phyloP scores from a whole-genome alignment of 495 filamentous ascomycete genomes.

The Neurospora sp. region DNA sequence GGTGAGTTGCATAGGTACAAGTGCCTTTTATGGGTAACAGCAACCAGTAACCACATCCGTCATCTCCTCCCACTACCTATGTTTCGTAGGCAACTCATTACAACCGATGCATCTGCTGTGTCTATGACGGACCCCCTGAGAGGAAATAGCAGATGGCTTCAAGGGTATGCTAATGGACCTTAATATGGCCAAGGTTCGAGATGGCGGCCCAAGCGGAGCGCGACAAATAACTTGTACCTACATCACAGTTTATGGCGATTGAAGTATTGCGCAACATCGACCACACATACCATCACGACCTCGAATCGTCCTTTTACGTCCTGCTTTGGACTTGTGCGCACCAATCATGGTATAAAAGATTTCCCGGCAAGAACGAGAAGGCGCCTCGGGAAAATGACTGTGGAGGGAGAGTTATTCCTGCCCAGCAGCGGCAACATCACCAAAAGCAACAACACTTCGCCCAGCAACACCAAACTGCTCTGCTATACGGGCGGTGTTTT shows the following conservation, averaged over 20 bases:
- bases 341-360: background rate
- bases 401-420: background rate
- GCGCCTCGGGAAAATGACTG: background rate
- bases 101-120: no score
- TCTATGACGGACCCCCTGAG: no score
- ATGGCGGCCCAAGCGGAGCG: background rate
- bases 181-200: background rate
- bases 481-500: no score
- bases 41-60: no score
- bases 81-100: no score
- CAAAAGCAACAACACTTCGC: no score
- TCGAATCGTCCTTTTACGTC: constrained; percentile 33
- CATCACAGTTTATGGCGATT: constrained; percentile 28
- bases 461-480: no score
- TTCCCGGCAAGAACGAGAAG: constrained; percentile 4
- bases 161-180: background rate
- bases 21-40: no score
- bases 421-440: no score
- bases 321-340: constrained; percentile 22
- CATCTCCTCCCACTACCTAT: no score
- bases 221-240: constrained; percentile 1
- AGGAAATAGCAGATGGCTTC: no score
- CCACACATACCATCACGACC: constrained; percentile 29
- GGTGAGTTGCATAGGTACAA: no score
- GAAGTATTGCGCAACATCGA: constrained; percentile 23